Evolutionary conservation across 176 grass and related monocot species (phyloP).

Genomic region (Phoenix roebelenii): DNA sequence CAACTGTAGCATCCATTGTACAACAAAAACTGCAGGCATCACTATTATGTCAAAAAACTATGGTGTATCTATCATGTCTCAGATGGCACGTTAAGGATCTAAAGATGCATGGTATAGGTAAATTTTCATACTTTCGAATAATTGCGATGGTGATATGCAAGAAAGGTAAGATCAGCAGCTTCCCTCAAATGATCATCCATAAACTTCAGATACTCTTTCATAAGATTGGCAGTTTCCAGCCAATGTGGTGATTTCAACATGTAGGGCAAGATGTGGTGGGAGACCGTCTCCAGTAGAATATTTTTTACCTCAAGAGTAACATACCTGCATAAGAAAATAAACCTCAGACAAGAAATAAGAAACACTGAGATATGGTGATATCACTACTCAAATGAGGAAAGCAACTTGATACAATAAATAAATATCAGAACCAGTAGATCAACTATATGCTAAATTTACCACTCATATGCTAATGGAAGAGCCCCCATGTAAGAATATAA

Average conservation of each 20-base stretch:
- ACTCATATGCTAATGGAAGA: conserved; percentile 68
- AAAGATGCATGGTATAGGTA: no score
- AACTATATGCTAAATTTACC: conserved; percentile 34
- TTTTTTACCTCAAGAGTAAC: conserved; percentile 86
- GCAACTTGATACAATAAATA: conserved; percentile 9
- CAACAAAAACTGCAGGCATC: no score
- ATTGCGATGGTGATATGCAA: conserved; percentile 80
- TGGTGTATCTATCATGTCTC: no score
- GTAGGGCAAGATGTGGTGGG: conserved; percentile 84
- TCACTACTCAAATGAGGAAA: neutral
- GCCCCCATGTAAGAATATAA: conserved; percentile 68
- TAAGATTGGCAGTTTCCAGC: conserved; percentile 57
- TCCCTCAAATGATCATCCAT: conserved; percentile 98
- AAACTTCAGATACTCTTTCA: conserved; percentile 90
- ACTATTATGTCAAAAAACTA: no score
- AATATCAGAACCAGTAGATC: neutral
- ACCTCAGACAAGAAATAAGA: neutral
- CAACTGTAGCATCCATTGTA: no score
- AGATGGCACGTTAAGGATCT: no score
- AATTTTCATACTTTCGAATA: conserved; percentile 61
- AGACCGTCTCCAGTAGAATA: conserved; percentile 78
- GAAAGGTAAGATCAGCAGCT: conserved; percentile 87
- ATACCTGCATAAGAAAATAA: conserved; percentile 49
- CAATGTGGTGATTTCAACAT: conserved; percentile 67
- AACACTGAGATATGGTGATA: no score